Conservation (phyloP, 2,329 filamentous ascomycete genomes). For the Aspergillus jensenii region DNA sequence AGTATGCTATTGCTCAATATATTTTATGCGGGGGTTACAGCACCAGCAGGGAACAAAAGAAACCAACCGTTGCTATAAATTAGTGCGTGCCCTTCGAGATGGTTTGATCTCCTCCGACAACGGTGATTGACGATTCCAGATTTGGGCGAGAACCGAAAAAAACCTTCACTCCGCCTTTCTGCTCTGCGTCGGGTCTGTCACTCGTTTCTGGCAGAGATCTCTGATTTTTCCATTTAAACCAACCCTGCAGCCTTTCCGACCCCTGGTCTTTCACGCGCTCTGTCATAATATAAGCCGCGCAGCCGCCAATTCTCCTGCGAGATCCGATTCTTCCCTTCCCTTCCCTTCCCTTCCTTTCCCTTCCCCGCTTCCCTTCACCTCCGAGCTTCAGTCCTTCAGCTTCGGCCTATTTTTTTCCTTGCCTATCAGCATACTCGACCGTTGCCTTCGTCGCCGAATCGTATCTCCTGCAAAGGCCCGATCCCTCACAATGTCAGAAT, state of each 20-base stretch:
- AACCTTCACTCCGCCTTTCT: conserved; percentile 1
- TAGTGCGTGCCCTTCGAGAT: neutral
- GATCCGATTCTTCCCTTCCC: neutral
- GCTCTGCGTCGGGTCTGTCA: neutral
- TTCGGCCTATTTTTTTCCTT: neutral
- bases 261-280: neutral
- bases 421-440: neutral
- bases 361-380: neutral
- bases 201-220: neutral
- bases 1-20: neutral
- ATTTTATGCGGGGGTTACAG: neutral
- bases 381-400: neutral
- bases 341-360: neutral
- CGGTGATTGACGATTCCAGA: conserved; percentile 1
- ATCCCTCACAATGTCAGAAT: conserved; percentile 32
- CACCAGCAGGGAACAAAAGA: neutral
- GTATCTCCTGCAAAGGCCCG: neutral
- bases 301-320: neutral
- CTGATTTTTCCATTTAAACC: neutral
- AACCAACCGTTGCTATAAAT: neutral
- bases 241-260: neutral
- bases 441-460: neutral
- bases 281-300: neutral
- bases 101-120: neutral
- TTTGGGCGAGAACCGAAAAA: conserved; percentile 2